Evolutionary conservation across 2,329 filamentous ascomycete genomes (phyloP).

Genomic region (Geosmithia putterillii): DNA sequence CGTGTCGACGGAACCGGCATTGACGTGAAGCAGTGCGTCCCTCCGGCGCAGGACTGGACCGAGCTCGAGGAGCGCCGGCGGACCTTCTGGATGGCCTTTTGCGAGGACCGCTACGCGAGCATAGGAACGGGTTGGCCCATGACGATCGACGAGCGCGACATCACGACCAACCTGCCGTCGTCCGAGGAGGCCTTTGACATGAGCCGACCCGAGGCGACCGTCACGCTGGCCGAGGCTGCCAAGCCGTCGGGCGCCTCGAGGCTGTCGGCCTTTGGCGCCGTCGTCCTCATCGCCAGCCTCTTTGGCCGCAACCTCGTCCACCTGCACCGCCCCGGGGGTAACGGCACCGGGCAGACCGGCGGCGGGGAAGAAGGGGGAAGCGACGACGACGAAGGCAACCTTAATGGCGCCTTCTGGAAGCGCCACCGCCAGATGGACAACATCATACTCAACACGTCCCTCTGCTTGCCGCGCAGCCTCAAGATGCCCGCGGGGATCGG

Average conservation of each 20-base stretch:
- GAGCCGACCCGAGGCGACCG: slow-evolving; percentile 61
- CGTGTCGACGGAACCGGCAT: slow-evolving; percentile 70
- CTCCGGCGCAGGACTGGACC: slow-evolving; percentile 82
- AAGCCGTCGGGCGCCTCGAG: slow-evolving; percentile 58
- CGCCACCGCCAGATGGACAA: slow-evolving; percentile 83
- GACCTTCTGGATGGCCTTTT: slow-evolving; percentile 93
- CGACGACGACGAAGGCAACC: slow-evolving; percentile 72
- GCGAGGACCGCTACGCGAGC: slow-evolving; percentile 81
- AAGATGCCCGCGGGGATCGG: slow-evolving; percentile 65
- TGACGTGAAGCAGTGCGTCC: slow-evolving; percentile 86
- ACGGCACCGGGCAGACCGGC: too few species aligned
- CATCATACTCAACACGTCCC: slow-evolving; percentile 74
- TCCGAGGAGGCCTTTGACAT: slow-evolving; percentile 77
- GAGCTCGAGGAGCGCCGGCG: slow-evolving; percentile 83
- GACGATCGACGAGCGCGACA: slow-evolving; percentile 83
- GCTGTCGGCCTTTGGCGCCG: slow-evolving; percentile 66
- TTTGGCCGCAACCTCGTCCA: slow-evolving; percentile 88
- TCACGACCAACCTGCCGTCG: slow-evolving; percentile 72
- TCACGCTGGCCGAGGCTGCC: slow-evolving; percentile 58
- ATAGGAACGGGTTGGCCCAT: slow-evolving; percentile 98
- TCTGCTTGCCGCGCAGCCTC: slow-evolving; percentile 69
- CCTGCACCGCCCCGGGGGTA: slow-evolving; percentile 76
- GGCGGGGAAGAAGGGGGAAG: too few species aligned
- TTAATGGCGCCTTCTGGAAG: slow-evolving; percentile 93
- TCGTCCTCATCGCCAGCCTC: slow-evolving; percentile 75